A percentile compares a stretch with the other conserved stretches of the same genome.
Conservation (phyloP, 2,329 filamentous ascomycete species). For the Orbilia blumenaviensis region DNA sequence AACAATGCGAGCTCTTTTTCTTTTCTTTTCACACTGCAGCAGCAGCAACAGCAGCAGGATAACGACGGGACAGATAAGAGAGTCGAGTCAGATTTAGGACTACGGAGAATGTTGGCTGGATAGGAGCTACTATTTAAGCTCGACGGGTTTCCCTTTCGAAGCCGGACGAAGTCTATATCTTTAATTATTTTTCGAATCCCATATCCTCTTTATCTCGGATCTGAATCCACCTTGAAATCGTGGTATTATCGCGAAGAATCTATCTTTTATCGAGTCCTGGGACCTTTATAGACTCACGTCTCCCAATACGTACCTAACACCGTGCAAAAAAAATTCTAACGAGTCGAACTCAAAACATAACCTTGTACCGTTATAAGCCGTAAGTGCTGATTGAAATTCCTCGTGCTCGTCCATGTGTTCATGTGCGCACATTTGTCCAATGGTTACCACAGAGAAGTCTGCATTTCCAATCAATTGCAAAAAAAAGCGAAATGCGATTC, state of each 20-base stretch:
- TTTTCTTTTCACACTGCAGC: constrained; percentile 12
- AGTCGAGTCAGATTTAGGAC: constrained; percentile 3
- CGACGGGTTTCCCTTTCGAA: constrained; percentile 1
- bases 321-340: too few species aligned
- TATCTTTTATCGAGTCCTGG: background rate
- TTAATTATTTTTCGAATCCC: background rate
- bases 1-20: constrained; percentile 9
- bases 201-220: background rate
- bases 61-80: constrained; percentile 24
- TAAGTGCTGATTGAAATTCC: constrained; percentile 19
- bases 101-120: background rate
- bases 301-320: too few species aligned
- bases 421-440: too few species aligned
- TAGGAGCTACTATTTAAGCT: constrained; percentile 6
- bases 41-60: too few species aligned
- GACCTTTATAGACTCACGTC: background rate
- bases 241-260: background rate
- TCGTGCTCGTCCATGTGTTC: background rate
- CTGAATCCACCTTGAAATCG: background rate
- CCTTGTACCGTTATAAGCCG: constrained; percentile 13
- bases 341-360: background rate
- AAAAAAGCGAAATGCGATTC: background rate
- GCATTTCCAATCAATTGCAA: background rate
- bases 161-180: background rate
- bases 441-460: background rate